Conservation (phyloP, 331 rosid species). For the Cucumis variabilis region DNA sequence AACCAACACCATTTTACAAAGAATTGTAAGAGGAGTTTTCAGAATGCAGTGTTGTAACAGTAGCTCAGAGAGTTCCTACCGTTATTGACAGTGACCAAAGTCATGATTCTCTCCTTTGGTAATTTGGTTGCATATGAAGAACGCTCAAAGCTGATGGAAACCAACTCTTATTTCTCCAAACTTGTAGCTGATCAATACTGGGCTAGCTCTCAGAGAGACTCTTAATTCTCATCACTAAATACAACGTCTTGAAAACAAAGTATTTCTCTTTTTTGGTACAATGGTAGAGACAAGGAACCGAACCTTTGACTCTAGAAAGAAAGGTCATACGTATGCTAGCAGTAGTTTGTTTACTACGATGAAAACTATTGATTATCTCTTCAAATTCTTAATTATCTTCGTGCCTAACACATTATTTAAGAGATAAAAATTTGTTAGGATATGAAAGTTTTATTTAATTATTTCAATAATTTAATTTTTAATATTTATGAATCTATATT, state of each 20-base stretch:
- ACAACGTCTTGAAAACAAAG: neutral
- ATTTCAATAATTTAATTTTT: too few relatives aligned
- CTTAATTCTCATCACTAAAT: neutral
- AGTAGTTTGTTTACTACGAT: too few relatives aligned
- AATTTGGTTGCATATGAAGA: conserved; percentile 75
- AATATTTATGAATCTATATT: too few relatives aligned
- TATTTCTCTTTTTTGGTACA: too few relatives aligned
- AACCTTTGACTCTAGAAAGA: too few relatives aligned
- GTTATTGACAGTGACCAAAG: conserved; percentile 82
- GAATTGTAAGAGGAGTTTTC: conserved; percentile 73
- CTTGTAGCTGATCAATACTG: conserved; percentile 84
- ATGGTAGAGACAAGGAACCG: too few relatives aligned
- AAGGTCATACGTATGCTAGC: too few relatives aligned
- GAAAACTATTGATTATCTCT: too few relatives aligned
- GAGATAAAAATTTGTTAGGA: too few relatives aligned
- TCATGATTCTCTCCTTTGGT: conserved; percentile 88
- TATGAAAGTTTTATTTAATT: too few relatives aligned
- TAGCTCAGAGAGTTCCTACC: conserved; percentile 91
- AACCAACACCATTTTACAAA: conserved; percentile 69
- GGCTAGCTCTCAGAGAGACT: conserved; percentile 66
- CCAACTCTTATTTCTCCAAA: conserved; percentile 69
- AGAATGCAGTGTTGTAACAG: conserved; percentile 79
- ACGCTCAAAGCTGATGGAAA: conserved; percentile 68
- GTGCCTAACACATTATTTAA: too few relatives aligned
- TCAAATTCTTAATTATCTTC: too few relatives aligned